Evolutionary conservation across 352 stramenopile genomes (phyloP).

Genomic region (Globisporangium spinosum): DNA sequence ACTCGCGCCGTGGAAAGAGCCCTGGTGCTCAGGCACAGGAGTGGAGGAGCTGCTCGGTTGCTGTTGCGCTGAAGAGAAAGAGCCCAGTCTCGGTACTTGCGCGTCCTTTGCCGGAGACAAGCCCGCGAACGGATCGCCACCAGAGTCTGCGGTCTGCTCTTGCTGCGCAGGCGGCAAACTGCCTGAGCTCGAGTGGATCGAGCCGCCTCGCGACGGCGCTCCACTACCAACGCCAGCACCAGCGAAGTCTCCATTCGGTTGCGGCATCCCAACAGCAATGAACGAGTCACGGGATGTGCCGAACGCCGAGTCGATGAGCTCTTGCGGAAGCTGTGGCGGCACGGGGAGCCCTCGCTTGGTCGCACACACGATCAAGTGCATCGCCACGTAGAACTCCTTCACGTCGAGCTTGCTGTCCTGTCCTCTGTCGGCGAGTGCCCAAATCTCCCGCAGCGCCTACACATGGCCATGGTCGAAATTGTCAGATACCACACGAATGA

Average conservation of each 20-base stretch:
- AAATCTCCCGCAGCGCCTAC: conserved; percentile 87
- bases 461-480: not conserved
- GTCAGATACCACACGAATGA: not conserved
- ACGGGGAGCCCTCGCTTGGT: conserved; percentile 86
- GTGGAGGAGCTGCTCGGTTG: conserved; percentile 13
- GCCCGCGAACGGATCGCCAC: conserved; percentile 61
- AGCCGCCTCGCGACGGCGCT: conserved; percentile 23
- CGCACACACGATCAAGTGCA: conserved; percentile 96
- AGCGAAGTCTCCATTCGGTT: conserved; percentile 1
- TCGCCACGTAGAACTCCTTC: conserved; percentile 94
- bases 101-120: conserved; percentile 35
- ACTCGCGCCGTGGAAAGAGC: conserved; percentile 16
- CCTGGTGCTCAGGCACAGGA: conserved; percentile 1
- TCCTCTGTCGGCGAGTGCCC: conserved; percentile 88
- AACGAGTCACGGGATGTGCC: conserved; percentile 19
- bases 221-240: not conserved
- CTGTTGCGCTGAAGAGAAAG: conserved; percentile 19
- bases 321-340: conserved; percentile 59
- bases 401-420: conserved; percentile 91
- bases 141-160: conserved; percentile 33
- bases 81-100: conserved; percentile 26
- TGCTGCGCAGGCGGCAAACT: not conserved
- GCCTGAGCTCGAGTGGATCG: conserved; percentile 2
- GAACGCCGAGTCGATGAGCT: conserved; percentile 67
- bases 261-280: not conserved